Percentiles rank a stretch among this genome's conserved stretches.
Evolutionary conservation across 1,284 basidiomycete genomes (phyloP).

Genomic region (Cryptococcus maquisensis): DNA sequence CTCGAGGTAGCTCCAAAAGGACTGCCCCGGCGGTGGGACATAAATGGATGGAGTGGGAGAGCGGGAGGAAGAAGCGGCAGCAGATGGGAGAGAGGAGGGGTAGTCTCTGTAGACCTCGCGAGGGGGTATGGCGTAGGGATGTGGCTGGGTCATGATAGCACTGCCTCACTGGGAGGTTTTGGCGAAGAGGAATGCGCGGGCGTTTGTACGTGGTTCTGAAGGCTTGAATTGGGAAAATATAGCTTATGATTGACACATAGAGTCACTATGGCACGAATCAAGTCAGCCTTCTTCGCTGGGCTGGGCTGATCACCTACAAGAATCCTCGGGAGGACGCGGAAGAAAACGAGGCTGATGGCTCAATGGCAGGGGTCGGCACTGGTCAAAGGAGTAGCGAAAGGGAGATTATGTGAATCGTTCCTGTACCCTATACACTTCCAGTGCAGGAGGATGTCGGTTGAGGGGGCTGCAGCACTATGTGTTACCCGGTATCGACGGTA

Average conservation of each 20-base stretch:
- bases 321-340: conserved; percentile 17
- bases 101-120: conserved; percentile 13
- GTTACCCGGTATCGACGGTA: no score
- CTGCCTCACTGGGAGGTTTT: background rate
- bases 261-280: conserved; percentile 20
- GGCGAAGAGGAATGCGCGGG: no score
- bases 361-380: conserved; percentile 19
- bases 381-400: conserved; percentile 11
- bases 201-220: conserved; percentile 1
- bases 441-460: conserved; percentile 17
- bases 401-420: conserved; percentile 18
- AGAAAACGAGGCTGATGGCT: conserved; percentile 18
- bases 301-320: conserved; percentile 17
- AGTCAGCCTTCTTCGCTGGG: conserved; percentile 21
- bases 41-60: background rate
- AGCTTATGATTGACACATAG: conserved; percentile 8
- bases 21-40: background rate
- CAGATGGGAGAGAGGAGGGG: no score
- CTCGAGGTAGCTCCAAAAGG: background rate
- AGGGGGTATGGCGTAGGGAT: conserved; percentile 15
- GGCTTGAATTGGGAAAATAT: background rate
- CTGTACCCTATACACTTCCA: conserved; percentile 12
- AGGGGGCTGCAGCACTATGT: conserved; percentile 10
- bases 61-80: background rate
- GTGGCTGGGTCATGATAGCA: conserved; percentile 17